A percentile compares a stretch with the other conserved stretches of the same genome.
Evolutionary conservation across 2,329 filamentous ascomycete genomes (phyloP).

Genomic region (Coleophoma crateriformis): DNA sequence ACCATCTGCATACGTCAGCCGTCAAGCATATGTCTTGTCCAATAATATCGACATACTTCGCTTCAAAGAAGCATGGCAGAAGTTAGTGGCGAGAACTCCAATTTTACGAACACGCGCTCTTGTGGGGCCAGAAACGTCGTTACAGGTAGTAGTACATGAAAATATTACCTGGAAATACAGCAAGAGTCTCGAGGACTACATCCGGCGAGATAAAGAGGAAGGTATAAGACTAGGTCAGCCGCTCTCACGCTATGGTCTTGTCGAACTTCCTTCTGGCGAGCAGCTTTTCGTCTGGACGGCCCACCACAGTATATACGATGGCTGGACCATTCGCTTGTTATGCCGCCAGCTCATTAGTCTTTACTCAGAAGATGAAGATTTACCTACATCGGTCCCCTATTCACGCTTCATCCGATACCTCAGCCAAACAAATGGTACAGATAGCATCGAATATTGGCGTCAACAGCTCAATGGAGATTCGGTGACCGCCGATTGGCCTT

Average conservation of each 20-base stretch:
- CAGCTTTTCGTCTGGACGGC: slow-evolving; percentile 38
- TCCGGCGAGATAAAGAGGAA: slow-evolving; percentile 1
- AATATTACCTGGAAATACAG: neutral
- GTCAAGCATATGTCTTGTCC: slow-evolving; percentile 10
- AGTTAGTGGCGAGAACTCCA: slow-evolving; percentile 10
- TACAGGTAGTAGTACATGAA: neutral
- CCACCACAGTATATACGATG: slow-evolving; percentile 48
- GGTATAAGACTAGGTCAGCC: slow-evolving; percentile 1
- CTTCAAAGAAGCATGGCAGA: slow-evolving; percentile 20
- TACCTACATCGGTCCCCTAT: slow-evolving; percentile 1
- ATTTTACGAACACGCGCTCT: slow-evolving; percentile 27
- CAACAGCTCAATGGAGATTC: slow-evolving; percentile 2
- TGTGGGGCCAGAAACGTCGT: neutral
- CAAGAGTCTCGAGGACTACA: neutral
- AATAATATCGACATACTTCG: slow-evolving; percentile 8
- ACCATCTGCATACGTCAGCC: slow-evolving; percentile 26
- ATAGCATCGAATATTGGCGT: slow-evolving; percentile 6
- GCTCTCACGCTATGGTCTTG: slow-evolving; percentile 1
- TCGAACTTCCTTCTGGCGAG: slow-evolving; percentile 1
- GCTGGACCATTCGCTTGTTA: slow-evolving; percentile 31
- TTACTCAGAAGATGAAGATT: slow-evolving; percentile 1
- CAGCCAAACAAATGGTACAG: slow-evolving; percentile 21
- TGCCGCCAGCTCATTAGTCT: slow-evolving; percentile 1
- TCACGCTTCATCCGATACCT: slow-evolving; percentile 37
- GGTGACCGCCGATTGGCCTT: slow-evolving; percentile 3